Base-by-base conservation (phyloP, 805 yeast species). In the Cyberlindnera mycetangii region DNA sequence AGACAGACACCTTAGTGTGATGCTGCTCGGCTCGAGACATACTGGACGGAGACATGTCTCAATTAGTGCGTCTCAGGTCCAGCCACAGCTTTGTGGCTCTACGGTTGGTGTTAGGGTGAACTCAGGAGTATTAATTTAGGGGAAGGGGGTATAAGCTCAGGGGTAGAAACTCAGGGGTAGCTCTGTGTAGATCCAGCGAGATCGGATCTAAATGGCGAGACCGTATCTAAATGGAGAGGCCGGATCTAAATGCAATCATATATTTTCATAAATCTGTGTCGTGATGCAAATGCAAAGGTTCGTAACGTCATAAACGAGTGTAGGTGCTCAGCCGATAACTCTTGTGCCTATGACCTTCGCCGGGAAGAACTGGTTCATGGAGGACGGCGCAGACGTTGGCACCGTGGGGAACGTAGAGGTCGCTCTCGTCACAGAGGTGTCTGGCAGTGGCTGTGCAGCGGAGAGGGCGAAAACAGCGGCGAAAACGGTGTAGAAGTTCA, bases 291-390 rank as follows among this genome's bases (percentile, higher is more conserved):
- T 30, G 33, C 33, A 30, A 18, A 32, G 11, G 24, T 18, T 32
- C 35, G 35, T 32, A 32, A 11, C 35, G 35, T 32, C 35, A 15
- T 32, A 14, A 33, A 17, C 20, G 12, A 17, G 35, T 32, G 22
- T 17, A 9, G 32, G 19, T 16, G 8, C 15, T 37, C 33, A 50
- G 10, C 50, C 48, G 10, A 50, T 12, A 5, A 39, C 43, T 32
- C 53, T 50, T 6, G 45, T 44, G 33, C 39, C 53, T 25, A 50
- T 39, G 28, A 50, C 53, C 20, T 41, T 44, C 2, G 47, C 45
- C 10, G 48, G 44, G 49, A 50, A 50, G 43, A 50, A 50, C 41
- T 50, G 53, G 30, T 50, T 50, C 33, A 31, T 44, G 11, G 42
- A 25, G 9, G 46, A 24, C 7, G 42, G 35, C 5, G 44, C 46